Base-by-base conservation (phyloP, 495 filamentous ascomycete species). In the Xylaria venustula region DNA sequence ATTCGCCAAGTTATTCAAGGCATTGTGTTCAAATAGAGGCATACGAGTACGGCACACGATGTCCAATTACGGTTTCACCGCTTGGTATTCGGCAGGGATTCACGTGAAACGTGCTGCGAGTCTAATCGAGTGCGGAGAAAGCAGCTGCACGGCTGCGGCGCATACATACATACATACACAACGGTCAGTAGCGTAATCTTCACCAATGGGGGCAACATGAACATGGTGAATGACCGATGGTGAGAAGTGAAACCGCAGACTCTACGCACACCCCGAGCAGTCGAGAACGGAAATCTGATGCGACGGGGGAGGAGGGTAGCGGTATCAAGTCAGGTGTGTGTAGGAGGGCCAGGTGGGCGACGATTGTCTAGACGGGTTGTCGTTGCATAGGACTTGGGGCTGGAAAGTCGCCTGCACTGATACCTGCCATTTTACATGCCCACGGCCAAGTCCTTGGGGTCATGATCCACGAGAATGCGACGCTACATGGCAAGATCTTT, bases 231-330 rank as follows among this genome's bases (percentile, higher is more conserved):
- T 41, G 46, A 32, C 22, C 47, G 14, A 19, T 45, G 34, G 17
- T 17, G 23, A 32, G 25, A 17, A 17, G 15, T 36, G 19, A 41
- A 60, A 25, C 14, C 37, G 19, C 19, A 26, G 40, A 60, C 30
- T 11, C 5, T 60, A 51, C 8, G 20, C 25, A 37, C 57, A 52
- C 47, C 41, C 54, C 54, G 25, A 45, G 53, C 53, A 55, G 54
- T 57, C 26, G 23, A 37, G 17, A n/a, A 28, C 40, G 0, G 25
- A 26, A 55, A 22, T 19, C 17, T 5, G 53, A 14, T 34, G 7
- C 12, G 25, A 34, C 37, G 23, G 25, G 53, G 53, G 40, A 54
- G 25, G 37, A 44, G 53, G 37, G 37, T 45, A 30, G 53, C 40
- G 14, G 25, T 34, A 55, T 55, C 26, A 45, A 45, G 40, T 17